Base-by-base conservation (phyloP, 1,284 basidiomycete species). In the Tetrapyrgos nigripes region DNA sequence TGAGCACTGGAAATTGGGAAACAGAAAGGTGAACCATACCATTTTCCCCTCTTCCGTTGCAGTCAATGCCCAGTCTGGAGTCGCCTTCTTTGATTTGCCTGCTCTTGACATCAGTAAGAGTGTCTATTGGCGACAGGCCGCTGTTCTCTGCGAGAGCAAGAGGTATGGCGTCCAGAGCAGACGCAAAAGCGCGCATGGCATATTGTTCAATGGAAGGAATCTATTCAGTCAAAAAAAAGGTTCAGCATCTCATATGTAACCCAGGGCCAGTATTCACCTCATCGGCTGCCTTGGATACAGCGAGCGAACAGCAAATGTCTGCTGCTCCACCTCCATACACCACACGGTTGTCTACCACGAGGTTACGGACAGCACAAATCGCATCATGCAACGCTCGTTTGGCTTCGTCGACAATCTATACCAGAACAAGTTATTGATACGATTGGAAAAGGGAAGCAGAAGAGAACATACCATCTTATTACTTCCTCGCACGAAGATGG, bases 131-230 rank as follows among this genome's bases (percentile, higher is more conserved):
- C 27, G 93, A 91, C 55, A 98, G 78, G 53, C 97, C 97, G 64
- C 94, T 97, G 82, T 99, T 99, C 76, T 99, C 97, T 4, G 97
- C 97, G 10, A 99, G 82, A 1, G 97, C 97, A 17, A 98, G 86
- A 8, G 97, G 97, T 53, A 98, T 81, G 10, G 96, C 85, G 70
- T 99, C 97, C 8, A 99, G 80, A 10, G 97, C 97, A 28, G 93
- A 92, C 1, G 97, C 87, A 72, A 98, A 99, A 17, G 97, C 96
- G 46, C 97, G 92, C 96, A 99, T 98, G 1, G 97, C 97, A 72
- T 99, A 99, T 81, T 99, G 97, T 77, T 99, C 97, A 69, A 99
- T 97, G 9, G 94, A 86, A 1, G 97, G 91, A 68, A 97, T 98
- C 91, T 94, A 62, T 14, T 28, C 14, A 49, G 19, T 19, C 11